Percentiles rank a stretch among this genome's conserved stretches.
Evolutionary conservation across 169 alveolate species (phyloP).

Genomic region (Fabrea salina): DNA sequence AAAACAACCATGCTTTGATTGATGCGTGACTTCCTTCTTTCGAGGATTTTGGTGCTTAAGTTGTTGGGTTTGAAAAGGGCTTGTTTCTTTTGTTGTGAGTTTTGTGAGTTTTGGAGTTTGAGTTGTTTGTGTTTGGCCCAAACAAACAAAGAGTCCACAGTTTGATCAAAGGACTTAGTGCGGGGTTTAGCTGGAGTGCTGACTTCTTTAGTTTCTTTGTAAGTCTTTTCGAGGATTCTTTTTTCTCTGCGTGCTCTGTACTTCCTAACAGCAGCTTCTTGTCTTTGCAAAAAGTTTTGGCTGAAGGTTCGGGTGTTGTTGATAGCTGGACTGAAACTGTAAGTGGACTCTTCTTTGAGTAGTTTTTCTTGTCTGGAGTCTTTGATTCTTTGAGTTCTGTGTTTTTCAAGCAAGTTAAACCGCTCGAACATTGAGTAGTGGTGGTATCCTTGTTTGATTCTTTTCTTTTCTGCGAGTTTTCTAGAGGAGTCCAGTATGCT

Average conservation of each 20-base stretch:
- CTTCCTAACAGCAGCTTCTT: neutral
- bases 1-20: neutral
- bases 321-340: neutral
- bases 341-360: neutral
- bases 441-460: neutral
- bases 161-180: neutral
- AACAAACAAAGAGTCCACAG: neutral
- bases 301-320: neutral
- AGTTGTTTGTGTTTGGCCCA: constrained; percentile 12
- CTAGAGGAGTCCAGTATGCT: neutral
- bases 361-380: neutral
- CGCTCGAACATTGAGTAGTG: neutral
- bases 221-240: neutral
- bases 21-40: neutral
- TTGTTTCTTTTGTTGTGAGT: neutral
- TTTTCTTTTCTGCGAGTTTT: neutral
- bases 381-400: neutral
- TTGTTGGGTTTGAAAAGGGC: neutral
- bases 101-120: neutral
- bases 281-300: neutral
- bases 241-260: neutral
- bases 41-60: neutral
- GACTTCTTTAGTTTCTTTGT: neutral
- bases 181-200: neutral
- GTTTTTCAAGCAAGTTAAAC: neutral